phyloP scores from a whole-genome alignment of 306 rosid species.

The Castanea sativa region DNA sequence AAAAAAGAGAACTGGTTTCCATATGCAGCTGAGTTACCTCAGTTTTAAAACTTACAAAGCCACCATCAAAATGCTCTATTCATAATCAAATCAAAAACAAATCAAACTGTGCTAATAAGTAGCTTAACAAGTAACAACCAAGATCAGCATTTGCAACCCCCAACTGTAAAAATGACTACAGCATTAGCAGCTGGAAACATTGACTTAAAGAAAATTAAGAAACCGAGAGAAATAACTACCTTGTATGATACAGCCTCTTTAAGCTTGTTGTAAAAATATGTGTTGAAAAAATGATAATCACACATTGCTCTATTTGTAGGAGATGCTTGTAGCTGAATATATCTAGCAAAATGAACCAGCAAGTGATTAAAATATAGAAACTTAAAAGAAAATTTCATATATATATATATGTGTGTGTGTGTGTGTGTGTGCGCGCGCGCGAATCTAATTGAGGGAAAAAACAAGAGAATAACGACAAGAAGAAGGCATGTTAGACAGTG shows the following conservation, averaged over 20 bases:
- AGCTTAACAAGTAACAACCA: neutral
- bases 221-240: constrained; percentile 39
- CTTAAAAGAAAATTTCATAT: neutral
- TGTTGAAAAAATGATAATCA: constrained; percentile 85
- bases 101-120: neutral
- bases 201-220: neutral
- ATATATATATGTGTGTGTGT: neutral
- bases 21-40: constrained; percentile 2
- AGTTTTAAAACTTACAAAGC: constrained; percentile 13
- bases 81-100: neutral
- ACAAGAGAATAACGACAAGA: neutral
- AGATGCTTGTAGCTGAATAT: constrained; percentile 71
- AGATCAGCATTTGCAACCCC: neutral
- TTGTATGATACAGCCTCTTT: constrained; percentile 73
- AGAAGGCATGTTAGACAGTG: neutral
- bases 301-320: constrained; percentile 39
- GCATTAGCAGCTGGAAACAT: constrained; percentile 8
- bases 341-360: constrained; percentile 48
- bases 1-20: neutral
- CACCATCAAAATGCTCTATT: constrained; percentile 1
- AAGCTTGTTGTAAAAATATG: constrained; percentile 89
- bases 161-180: neutral
- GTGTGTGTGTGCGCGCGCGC: too few species aligned
- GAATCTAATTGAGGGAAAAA: neutral
- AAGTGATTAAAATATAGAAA: neutral